These are phyloP conservation scores for Bacterosira constricta DNA, from an alignment of 108 stramenopile species.

Conservation along the genomic window DNA sequence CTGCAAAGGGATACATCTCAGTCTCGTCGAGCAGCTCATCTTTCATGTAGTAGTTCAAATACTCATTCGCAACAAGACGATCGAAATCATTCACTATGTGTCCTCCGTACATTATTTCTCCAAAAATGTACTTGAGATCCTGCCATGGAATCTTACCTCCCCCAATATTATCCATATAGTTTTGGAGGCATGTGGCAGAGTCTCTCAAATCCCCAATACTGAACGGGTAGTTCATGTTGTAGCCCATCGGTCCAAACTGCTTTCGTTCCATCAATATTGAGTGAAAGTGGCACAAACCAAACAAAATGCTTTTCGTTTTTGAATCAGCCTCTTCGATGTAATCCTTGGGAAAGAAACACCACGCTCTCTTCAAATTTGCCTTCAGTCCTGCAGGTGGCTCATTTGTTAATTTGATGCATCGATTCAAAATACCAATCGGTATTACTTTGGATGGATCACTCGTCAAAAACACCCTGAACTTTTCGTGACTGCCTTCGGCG, in stretches of 20 bases:
- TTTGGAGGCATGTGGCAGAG: slow-evolving; percentile 82
- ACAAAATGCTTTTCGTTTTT: slow-evolving; percentile 88
- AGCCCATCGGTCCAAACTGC: slow-evolving; percentile 92
- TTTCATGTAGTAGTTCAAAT: slow-evolving; percentile 92
- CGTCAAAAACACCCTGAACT: slow-evolving; percentile 88
- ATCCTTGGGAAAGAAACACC: slow-evolving; percentile 84
- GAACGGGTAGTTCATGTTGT: slow-evolving; percentile 96
- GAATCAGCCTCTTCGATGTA: slow-evolving; percentile 87
- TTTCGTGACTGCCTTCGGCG: slow-evolving; percentile 77
- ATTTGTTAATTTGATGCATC: slow-evolving; percentile 94
- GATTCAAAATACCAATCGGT: slow-evolving; percentile 89
- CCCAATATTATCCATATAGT: slow-evolving; percentile 90
- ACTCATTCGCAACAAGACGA: slow-evolving; percentile 86
- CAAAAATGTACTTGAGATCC: slow-evolving; percentile 92
- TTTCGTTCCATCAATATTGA: slow-evolving; percentile 94
- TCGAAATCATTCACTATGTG: slow-evolving; percentile 96
- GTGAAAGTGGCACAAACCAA: slow-evolving; percentile 93
- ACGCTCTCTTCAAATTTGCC: slow-evolving; percentile 93
- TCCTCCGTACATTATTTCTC: slow-evolving; percentile 95
- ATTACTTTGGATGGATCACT: slow-evolving; percentile 83
- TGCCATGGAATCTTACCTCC: slow-evolving; percentile 93
- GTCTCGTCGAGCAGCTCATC: slow-evolving; percentile 93
- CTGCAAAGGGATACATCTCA: slow-evolving; percentile 89
- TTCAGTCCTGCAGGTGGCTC: slow-evolving; percentile 93
- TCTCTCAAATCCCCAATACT: slow-evolving; percentile 90